Evolutionary conservation across 495 filamentous ascomycete genomes (phyloP), one percentile per base, ranked within the genome.

Genomic region (Aspergillus indologenus): DNA sequence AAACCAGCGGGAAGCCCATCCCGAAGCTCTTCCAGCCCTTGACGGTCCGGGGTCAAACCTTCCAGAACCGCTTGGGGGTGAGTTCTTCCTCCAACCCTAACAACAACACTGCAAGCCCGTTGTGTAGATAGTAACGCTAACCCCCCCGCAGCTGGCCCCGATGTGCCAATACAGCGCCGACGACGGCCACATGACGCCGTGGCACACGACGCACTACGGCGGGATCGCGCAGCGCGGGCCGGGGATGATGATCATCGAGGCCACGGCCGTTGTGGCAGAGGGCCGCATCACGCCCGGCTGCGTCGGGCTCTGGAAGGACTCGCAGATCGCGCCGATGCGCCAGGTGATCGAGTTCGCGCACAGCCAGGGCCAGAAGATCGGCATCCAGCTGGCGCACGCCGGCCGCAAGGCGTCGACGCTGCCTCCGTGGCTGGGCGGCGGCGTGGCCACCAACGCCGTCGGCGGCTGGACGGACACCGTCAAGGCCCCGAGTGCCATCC

Each of bases 311-410:
- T 90, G 11, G 89, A 85, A 84, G 71, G 85, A 88, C 68, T 72
- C 69, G 0, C 87, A 89, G 56, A 79, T 87, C 56, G 79, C 71
- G 34, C 75, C 24, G 0, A 68, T 89, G 45, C 77, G 76, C 63
- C 75, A 74, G 55, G 76, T 87, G 45, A 79, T 77, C 48, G 81
- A 86, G 53, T 87, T 80, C 59, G 68, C 65, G 0, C 71, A 75
- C 43, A 76, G 71, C 6, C 87, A 90, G 66, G 73, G 72, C 62
- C 78, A 82, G 59, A 81, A 85, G 61, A 73, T 84, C 48, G 84
- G 78, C 20, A 86, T 89, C 52, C 86, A 89, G 70, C 78, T 89
- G 11, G 83, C 70, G 3, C 87, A 90, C 64, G 85, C 85, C n/a
- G 86, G 86, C 7, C 75, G 85, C 23, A 89, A 89, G 70, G 84